Percentiles rank a stretch among this genome's conserved stretches.
These are phyloP conservation scores for Fusarium sacchari DNA, from an alignment of 2,329 filamentous ascomycete genomes.

Conservation along the genomic window DNA sequence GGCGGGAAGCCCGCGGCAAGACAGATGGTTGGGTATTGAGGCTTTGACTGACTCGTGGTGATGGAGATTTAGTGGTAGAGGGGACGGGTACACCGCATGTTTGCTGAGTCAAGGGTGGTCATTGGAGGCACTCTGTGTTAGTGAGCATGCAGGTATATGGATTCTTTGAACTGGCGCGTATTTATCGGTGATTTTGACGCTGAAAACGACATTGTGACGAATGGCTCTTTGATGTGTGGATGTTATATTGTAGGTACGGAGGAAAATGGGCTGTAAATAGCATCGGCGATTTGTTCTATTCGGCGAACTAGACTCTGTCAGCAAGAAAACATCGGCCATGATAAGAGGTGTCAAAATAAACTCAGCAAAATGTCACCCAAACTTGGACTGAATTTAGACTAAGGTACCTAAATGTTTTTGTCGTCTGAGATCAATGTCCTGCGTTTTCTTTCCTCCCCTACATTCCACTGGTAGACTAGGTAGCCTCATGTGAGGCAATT, in stretches of 20 bases:
- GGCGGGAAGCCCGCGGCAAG: not conserved
- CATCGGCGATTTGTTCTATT: not conserved
- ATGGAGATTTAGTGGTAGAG: not conserved
- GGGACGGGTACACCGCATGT: slow-evolving; percentile 20
- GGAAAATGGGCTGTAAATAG: not conserved
- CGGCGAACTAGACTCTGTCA: not conserved
- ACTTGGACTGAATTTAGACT: too few relatives aligned
- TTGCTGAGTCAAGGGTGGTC: not conserved
- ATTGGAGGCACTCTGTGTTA: not conserved
- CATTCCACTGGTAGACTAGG: not conserved
- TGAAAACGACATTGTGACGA: not conserved
- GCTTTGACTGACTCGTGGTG: slow-evolving; percentile 18
- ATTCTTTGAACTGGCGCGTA: slow-evolving; percentile 1
- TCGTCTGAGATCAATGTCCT: too few relatives aligned
- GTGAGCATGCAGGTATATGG: not conserved
- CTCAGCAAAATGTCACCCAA: too few relatives aligned
- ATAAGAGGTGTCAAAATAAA: too few relatives aligned
- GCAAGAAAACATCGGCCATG: too few relatives aligned
- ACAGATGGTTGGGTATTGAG: not conserved
- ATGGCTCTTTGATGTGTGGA: not conserved
- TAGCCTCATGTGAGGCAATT: not conserved
- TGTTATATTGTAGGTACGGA: not conserved
- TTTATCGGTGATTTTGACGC: not conserved
- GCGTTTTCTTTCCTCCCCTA: too few relatives aligned
- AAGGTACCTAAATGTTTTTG: too few relatives aligned